Evolutionary conservation across 495 filamentous ascomycete species (phyloP).

Genomic region (Bacidia rubella): DNA sequence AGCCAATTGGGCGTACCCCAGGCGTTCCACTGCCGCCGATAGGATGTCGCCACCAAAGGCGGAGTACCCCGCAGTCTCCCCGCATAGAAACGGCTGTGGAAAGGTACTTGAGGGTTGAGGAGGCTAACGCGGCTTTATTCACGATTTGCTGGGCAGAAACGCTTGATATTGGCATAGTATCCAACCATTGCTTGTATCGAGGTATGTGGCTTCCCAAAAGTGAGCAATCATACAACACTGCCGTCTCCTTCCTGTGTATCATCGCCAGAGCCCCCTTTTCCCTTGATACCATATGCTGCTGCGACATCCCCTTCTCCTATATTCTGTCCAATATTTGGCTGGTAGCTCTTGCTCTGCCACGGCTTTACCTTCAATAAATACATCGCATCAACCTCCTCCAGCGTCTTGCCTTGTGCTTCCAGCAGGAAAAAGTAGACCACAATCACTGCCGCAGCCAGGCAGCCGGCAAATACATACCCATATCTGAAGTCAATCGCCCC

Average conservation of each 20-base stretch:
- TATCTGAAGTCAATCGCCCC: constrained; percentile 56
- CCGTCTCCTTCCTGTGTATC: too few relatives aligned
- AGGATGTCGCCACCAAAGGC: too few relatives aligned
- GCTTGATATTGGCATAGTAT: too few relatives aligned
- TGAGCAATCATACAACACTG: too few relatives aligned
- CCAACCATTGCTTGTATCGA: too few relatives aligned
- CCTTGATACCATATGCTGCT: too few relatives aligned
- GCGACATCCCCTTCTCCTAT: too few relatives aligned
- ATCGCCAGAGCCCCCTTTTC: too few relatives aligned
- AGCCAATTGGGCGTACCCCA: neutral
- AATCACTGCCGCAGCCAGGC: constrained; percentile 48
- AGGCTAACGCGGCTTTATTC: neutral
- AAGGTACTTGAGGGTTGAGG: neutral
- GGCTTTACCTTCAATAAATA: constrained; percentile 57
- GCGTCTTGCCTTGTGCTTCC: constrained; percentile 51
- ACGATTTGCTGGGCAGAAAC: neutral
- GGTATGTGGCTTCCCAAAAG: too few relatives aligned
- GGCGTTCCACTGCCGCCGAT: too few relatives aligned
- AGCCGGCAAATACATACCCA: constrained; percentile 68
- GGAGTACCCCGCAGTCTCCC: neutral
- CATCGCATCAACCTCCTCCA: constrained; percentile 81
- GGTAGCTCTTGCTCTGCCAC: constrained; percentile 36
- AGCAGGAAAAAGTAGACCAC: constrained; percentile 69
- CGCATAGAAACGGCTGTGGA: neutral
- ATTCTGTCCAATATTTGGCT: neutral